Base-by-base conservation (phyloP, 805 yeast genomes). In the Wickerhamomyces alni region DNA sequence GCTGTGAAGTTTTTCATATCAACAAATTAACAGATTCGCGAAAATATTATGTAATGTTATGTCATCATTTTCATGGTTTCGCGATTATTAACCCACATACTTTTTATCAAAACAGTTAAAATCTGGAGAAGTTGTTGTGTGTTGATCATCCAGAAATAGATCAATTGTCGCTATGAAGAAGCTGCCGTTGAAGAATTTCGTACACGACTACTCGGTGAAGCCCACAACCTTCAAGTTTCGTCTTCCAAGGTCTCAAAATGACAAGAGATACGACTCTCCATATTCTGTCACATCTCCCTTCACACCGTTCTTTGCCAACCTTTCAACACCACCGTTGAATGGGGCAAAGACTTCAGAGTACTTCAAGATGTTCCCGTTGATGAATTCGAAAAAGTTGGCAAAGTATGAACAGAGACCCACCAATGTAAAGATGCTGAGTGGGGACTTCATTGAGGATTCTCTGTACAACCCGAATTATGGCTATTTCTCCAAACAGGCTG, bases 361-460 rank as follows among this genome's bases (percentile, higher is more conserved):
- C 35, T 55, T 52, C 34, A 43, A 52, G 24, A 27, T 42, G 2
- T 53, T 43, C 31, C 57, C 59, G 1, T n/a, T 50, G 25, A 37
- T 40, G 1, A 46, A 35, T 5, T 25, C 45, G 13, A 39, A 37
- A 15, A 41, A 45, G 13, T 35, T 69, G 37, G 50, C 66, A 1
- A 52, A 43, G 10, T 22, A 36, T 50, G 49, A 51, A 36, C 50
- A 62, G 50, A 48, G 89, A 25, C 95, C 95, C 0, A 63, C 48
- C 25, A 68, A 72, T 21, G 73, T 77, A 7, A 81, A 82, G 55
- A 81, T 87, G 89, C 63, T 80, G n/a, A 62, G 81, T 0, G 65
- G 84, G 10, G 95, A 85, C 51, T 87, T 83, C 60, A 87, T 87
- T 41, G 94, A 86, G 51, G 94, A 87, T 57, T 80, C 91, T 16